These are phyloP conservation scores for Globisporangium cederbergense DNA, from an alignment of 352 stramenopile genomes.

Conservation along the genomic window DNA sequence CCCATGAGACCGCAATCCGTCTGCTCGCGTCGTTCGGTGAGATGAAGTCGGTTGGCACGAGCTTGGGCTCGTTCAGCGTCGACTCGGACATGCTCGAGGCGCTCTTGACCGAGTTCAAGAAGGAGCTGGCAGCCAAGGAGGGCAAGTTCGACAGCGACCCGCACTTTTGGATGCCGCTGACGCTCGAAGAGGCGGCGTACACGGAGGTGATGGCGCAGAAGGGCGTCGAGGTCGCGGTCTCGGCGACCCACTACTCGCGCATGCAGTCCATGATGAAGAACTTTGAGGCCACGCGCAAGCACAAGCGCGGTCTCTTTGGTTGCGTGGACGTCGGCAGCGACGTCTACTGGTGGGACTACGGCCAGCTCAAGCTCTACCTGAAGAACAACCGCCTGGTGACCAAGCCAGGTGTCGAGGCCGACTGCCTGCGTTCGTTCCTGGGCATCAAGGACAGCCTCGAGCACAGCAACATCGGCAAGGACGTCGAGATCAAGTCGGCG, in stretches of 20 bases:
- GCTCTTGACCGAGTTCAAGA: conserved; percentile 91
- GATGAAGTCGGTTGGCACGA: conserved; percentile 94
- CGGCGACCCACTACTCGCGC: conserved; percentile 86
- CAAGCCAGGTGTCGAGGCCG: conserved; percentile 73
- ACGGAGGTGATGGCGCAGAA: conserved; percentile 95
- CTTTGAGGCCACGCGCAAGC: conserved; percentile 70
- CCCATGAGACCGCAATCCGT: conserved; percentile 92
- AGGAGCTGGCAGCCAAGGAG: conserved; percentile 87
- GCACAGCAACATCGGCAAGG: conserved; percentile 68
- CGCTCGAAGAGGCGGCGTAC: conserved; percentile 91
- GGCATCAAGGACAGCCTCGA: conserved; percentile 74
- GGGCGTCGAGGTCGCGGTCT: conserved; percentile 68
- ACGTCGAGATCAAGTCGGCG: conserved; percentile 53
- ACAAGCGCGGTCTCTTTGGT: conserved; percentile 91
- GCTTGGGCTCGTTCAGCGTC: conserved; percentile 95
- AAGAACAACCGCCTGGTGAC: conserved; percentile 96
- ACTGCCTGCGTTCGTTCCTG: conserved; percentile 77
- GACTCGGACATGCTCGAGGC: conserved; percentile 90
- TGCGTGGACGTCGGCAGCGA: conserved; percentile 96
- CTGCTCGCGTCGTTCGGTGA: conserved; percentile 92
- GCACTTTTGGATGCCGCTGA: conserved; percentile 98
- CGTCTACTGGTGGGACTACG: conserved; percentile 99
- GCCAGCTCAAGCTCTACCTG: conserved; percentile 97
- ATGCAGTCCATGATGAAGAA: conserved; percentile 90
- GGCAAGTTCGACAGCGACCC: conserved; percentile 97